Conservation (phyloP, 2,329 filamentous ascomycete species). For the Clonostachys sp. region DNA sequence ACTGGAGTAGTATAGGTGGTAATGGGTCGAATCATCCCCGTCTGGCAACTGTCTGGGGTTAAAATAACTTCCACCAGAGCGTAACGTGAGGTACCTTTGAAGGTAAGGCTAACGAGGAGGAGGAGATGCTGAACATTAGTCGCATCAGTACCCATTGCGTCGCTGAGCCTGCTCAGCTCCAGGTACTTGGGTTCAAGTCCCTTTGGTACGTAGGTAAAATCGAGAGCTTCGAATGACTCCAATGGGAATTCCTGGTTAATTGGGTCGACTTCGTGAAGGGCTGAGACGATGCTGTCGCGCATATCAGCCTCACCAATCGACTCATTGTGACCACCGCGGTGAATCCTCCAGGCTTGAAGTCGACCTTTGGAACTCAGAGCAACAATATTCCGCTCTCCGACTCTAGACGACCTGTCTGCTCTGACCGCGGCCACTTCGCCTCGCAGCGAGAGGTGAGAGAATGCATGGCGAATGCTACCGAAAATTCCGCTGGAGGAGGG, state of each 20-base stretch:
- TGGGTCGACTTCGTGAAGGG: constrained; percentile 52
- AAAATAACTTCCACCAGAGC: constrained; percentile 70
- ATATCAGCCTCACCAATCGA: constrained; percentile 69
- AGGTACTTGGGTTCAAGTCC: constrained; percentile 44
- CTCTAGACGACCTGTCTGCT: constrained; percentile 64
- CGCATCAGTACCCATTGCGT: constrained; percentile 43
- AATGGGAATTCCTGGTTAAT: constrained; percentile 41
- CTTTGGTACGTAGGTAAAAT: constrained; percentile 68
- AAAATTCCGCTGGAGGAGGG: constrained; percentile 64
- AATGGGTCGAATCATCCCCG: constrained; percentile 66
- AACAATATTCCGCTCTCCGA: constrained; percentile 82
- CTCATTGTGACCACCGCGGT: constrained; percentile 79
- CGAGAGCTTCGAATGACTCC: constrained; percentile 68
- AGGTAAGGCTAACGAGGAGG: constrained; percentile 54
- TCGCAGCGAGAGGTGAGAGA: constrained; percentile 65
- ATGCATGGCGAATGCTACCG: constrained; percentile 72
- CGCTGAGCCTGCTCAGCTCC: constrained; percentile 44
- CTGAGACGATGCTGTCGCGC: constrained; percentile 57
- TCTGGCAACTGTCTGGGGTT: constrained; percentile 41
- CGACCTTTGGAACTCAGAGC: constrained; percentile 73
- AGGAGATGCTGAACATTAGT: constrained; percentile 54
- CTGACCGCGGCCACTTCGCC: constrained; percentile 79
- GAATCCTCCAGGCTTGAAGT: constrained; percentile 82
- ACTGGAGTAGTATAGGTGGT: constrained; percentile 56
- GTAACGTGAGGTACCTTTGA: constrained; percentile 56